Conservation (phyloP, 805 yeast species). For the Lipomyces spencermartinsiae region DNA sequence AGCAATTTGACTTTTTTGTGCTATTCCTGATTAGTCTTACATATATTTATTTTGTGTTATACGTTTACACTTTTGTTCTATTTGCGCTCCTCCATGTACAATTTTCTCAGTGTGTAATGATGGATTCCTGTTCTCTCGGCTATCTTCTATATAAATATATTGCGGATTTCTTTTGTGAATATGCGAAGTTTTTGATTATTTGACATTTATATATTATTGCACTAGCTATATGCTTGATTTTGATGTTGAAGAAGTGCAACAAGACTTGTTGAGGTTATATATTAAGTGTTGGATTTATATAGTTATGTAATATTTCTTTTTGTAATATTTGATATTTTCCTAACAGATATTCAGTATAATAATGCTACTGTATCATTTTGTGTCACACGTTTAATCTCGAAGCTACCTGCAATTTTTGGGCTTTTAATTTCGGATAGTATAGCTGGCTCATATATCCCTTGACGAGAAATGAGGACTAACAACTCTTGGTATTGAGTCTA, state of each 20-base stretch:
- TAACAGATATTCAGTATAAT: background rate
- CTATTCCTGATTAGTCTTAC: background rate
- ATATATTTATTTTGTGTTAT: slow-evolving; percentile 8
- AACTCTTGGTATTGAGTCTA: no score
- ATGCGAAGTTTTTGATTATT: slow-evolving; percentile 9
- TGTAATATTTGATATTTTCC: background rate
- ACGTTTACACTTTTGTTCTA: background rate
- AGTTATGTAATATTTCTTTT: background rate
- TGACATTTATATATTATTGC: background rate
- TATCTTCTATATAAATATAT: slow-evolving; percentile 10
- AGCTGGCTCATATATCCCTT: no score
- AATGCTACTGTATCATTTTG: background rate
- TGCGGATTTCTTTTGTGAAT: background rate
- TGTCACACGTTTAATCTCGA: no score
- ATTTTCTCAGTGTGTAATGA: background rate
- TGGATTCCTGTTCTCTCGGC: slow-evolving; percentile 10
- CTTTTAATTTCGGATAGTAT: no score
- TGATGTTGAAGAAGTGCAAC: background rate
- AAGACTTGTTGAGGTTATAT: background rate
- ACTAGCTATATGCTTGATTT: background rate
- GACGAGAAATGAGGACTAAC: no score
- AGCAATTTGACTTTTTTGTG: slow-evolving; percentile 7
- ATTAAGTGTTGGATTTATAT: background rate
- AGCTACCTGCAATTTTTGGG: no score
- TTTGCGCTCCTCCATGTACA: slow-evolving; percentile 1